Conservation (phyloP, 371 early-diverging fungal species). For the Rhizopus arrhizus region DNA sequence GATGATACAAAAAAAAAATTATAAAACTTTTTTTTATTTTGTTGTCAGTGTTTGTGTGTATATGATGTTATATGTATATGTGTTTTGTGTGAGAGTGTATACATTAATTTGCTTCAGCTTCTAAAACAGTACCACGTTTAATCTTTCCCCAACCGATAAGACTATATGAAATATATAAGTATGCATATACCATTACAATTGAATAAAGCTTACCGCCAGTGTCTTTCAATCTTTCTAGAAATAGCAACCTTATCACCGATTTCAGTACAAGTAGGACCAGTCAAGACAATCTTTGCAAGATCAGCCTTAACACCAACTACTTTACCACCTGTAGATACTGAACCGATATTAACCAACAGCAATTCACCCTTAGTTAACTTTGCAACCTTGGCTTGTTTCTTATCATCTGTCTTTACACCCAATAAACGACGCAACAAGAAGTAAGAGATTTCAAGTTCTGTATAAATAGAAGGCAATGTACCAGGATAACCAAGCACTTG, state of each 20-base stretch:
- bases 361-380: conserved; percentile 95
- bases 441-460: conserved; percentile 96
- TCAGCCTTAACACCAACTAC: conserved; percentile 93
- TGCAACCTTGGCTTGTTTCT: conserved; percentile 94
- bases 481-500: conserved; percentile 98
- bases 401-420: conserved; percentile 95
- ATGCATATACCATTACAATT: background rate
- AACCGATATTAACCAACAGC: conserved; percentile 98
- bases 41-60: too few species aligned
- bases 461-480: conserved; percentile 94
- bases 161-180: conserved; percentile 38
- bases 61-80: too few species aligned
- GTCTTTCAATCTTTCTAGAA: conserved; percentile 97
- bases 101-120: conserved; percentile 58
- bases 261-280: conserved; percentile 97
- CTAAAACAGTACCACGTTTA: conserved; percentile 85
- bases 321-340: conserved; percentile 97
- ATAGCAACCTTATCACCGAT: conserved; percentile 98
- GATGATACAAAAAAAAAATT: background rate
- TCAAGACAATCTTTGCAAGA: conserved; percentile 92
- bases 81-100: background rate
- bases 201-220: conserved; percentile 88
- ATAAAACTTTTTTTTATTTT: background rate
- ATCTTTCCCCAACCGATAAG: conserved; percentile 98
- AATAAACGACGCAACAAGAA: conserved; percentile 96